phyloP scores from a whole-genome alignment of 768 basidiomycete species.

The Rhizopogon rudus region DNA sequence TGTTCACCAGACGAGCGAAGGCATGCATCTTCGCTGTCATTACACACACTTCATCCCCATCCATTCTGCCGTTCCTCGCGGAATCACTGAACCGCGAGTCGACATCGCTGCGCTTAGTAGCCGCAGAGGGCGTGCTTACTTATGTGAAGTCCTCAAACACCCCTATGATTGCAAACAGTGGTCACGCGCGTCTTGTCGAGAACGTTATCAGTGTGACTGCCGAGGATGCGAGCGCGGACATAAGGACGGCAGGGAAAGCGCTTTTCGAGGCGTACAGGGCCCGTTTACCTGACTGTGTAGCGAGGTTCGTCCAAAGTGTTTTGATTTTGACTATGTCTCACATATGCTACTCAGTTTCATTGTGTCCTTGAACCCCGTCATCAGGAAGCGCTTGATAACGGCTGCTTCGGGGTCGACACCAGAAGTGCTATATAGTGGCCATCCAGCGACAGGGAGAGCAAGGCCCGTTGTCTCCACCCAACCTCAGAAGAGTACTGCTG shows the following conservation, averaged over 20 bases:
- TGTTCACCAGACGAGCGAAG: slow-evolving; percentile 63
- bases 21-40: slow-evolving; percentile 56
- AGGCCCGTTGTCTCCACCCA: no score
- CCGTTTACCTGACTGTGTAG: slow-evolving; percentile 43
- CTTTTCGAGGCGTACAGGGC: no score
- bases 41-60: slow-evolving; percentile 61
- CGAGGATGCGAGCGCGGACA: slow-evolving; percentile 57
- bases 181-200: slow-evolving; percentile 62
- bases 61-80: slow-evolving; percentile 58
- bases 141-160: slow-evolving; percentile 66
- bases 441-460: no score
- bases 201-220: slow-evolving; percentile 52
- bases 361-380: no score
- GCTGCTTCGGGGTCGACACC: no score
- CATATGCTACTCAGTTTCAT: no score
- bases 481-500: no score
- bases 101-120: slow-evolving; percentile 53
- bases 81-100: slow-evolving; percentile 54
- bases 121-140: slow-evolving; percentile 59
- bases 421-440: no score
- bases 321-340: no score
- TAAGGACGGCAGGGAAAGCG: slow-evolving; percentile 36
- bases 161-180: slow-evolving; percentile 70
- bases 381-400: no score
- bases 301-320: slow-evolving; percentile 40